Evolutionary conservation across 176 grass and related monocot genomes (phyloP), one percentile per base, ranked within the genome.

Genomic region (Eragrostis nindensis): DNA sequence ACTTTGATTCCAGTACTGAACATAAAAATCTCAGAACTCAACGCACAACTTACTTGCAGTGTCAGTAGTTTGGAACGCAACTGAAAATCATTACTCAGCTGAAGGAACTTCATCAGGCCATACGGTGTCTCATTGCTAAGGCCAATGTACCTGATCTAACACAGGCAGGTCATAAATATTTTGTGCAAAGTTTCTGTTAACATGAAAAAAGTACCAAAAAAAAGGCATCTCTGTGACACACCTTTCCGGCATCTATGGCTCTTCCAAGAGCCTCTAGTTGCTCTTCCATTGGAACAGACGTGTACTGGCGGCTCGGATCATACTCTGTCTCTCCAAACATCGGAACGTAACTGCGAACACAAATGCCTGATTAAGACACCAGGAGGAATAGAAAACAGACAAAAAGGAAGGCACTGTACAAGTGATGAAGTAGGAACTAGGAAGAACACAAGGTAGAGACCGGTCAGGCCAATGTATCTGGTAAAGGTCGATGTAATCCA

Each of bases 391-490:
- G n/a, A 40, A 56, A 5, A 55, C 7, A 69, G 76, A 56, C 9
- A 49, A 78, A 8, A 57, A 57, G 2, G n/a, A 24, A 57, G 55
- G 55, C 21, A 24, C 21, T 11, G 55, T 2, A 57, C 41, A 30
- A 19, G 5, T 8, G 13, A 32, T 0, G 2, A 39, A 66, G 5
- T 50, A 9, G 3, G 30, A 17, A 21, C 21, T 0, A 24, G 32
- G 29, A 67, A 66, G 45, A 25, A 78, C 25, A 8, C 17, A 12
- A 79, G 62, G 6, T 5, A 67, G 4, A 68, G 21, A 98, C 95
- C 95, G 88, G 46, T 98, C 95, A 39, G 95, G 92, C 95, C 95
- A 98, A 81, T 98, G 95, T 78, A 98, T 98, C 84, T 98, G 92
- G 71, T 93, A 98, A 57, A 98, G 84, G 81, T 98, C 95, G 30